A percentile compares a stretch with the other conserved stretches of the same genome.
phyloP scores from a whole-genome alignment of 2,329 filamentous ascomycete species.

The Aspergillus hiratsukae region DNA sequence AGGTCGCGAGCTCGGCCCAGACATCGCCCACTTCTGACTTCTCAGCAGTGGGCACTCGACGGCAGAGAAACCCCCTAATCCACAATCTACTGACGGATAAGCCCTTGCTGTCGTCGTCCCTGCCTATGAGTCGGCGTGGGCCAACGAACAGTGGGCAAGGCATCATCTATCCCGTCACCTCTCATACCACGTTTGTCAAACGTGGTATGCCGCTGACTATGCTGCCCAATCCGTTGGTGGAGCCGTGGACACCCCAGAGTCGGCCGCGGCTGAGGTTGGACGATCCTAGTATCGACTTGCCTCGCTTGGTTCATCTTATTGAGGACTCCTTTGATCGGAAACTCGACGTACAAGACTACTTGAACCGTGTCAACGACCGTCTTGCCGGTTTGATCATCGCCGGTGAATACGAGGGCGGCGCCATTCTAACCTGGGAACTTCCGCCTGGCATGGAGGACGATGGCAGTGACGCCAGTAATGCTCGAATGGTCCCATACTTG shows the following conservation, averaged over 20 bases:
- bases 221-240: constrained; percentile 64
- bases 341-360: constrained; percentile 77
- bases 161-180: constrained; percentile 35
- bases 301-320: constrained; percentile 78
- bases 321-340: constrained; percentile 88
- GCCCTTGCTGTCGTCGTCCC: constrained; percentile 83
- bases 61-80: constrained; percentile 77
- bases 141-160: constrained; percentile 26
- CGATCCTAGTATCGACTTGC: constrained; percentile 76
- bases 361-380: constrained; percentile 71
- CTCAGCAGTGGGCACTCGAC: constrained; percentile 52
- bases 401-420: constrained; percentile 93
- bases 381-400: constrained; percentile 91
- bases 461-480: constrained; percentile 47
- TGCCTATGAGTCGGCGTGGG: constrained; percentile 66
- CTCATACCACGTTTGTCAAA: constrained; percentile 77
- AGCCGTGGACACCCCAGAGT: constrained; percentile 64
- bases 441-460: constrained; percentile 59
- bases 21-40: constrained; percentile 27
- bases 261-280: constrained; percentile 64
- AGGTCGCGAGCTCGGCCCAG: constrained; percentile 63
- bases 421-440: constrained; percentile 89
- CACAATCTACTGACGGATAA: constrained; percentile 96
- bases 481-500: constrained; percentile 79
- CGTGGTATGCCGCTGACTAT: constrained; percentile 85